Evolutionary conservation across 2,329 filamentous ascomycete genomes (phyloP), one percentile per base, ranked within the genome.

Genomic region (Penicillium sp.): DNA sequence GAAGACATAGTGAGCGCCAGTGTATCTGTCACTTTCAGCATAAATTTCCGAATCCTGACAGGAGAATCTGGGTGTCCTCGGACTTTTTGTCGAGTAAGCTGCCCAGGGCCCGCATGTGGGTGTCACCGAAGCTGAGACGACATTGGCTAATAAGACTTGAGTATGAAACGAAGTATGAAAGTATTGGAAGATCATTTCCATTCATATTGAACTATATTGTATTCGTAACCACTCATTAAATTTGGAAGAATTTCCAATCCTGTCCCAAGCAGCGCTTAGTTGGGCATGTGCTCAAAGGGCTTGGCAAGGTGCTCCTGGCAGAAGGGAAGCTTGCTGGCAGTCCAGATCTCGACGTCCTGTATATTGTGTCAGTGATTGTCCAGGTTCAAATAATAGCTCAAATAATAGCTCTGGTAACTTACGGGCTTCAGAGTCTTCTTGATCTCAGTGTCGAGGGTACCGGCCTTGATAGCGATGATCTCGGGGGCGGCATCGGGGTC

Each of bases 401-500:
- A n/a, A 2, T n/a, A n/a, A 36, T n/a, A 6, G 13, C n/a, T 13
- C n/a, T 7, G n/a, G 34, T n/a, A n/a, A 36, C 67, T 22, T 63
- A 71, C 69, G 52, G 86, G 86, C 81, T 88, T 86, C 62, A 89
- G 76, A 36, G 71, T 81, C 81, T 86, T 85, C 84, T 88, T 88
- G 66, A 87, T 80, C 70, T 87, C 84, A 1, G 73, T 73, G 63
- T 84, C 83, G 48, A 89, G 77, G 21, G 84, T 85, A 55, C 86
- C 86, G 32, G 80, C 86, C 82, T 89, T 89, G 68, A 88, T 73
- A 57, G 85, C 86, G 63, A 88, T 88, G 74, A 89, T 88, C 60
- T 82, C 80, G 34, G 85, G 86, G n/a, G 85, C 85, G n/a, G 83
- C 83, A 55, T 88, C 85, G 24, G 86, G 86, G 73, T 88, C 86